These are phyloP conservation scores for Pseudocercospora ulei DNA, from an alignment of 2,329 filamentous ascomycete genomes.

Conservation along the genomic window DNA sequence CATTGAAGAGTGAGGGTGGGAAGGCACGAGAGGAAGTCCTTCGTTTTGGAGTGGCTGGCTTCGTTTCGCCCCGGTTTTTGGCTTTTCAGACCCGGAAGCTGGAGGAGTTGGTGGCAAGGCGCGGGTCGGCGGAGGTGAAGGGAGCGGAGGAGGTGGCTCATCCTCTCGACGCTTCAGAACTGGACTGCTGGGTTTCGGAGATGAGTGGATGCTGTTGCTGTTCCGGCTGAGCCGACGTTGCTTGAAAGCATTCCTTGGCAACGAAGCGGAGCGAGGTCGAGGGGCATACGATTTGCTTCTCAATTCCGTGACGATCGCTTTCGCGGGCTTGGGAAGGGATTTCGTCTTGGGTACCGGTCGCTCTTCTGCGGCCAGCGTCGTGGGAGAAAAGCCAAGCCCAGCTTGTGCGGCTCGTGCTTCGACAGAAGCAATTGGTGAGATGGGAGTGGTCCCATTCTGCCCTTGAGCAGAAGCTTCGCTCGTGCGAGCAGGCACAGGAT, in stretches of 20 bases:
- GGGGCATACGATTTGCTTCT: constrained; percentile 28
- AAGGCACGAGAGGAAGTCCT: constrained; percentile 23
- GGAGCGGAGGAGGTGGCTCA: constrained; percentile 27
- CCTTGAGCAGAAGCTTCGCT: constrained; percentile 20
- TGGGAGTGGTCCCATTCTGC: constrained; percentile 25
- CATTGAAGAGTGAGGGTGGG: constrained; percentile 22
- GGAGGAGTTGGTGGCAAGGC: constrained; percentile 33
- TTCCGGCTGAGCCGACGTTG: constrained; percentile 16
- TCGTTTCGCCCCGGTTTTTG: constrained; percentile 14
- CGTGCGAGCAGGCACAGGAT: constrained; percentile 25
- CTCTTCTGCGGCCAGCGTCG: constrained; percentile 34
- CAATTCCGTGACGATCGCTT: constrained; percentile 27
- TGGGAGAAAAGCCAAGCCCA: constrained; percentile 26
- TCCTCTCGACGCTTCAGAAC: constrained; percentile 16
- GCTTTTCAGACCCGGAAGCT: constrained; percentile 28
- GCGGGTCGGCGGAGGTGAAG: constrained; percentile 31
- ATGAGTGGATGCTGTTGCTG: constrained; percentile 19
- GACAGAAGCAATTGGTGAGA: constrained; percentile 24
- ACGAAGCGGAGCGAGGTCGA: constrained; percentile 30
- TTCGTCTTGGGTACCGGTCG: constrained; percentile 28
- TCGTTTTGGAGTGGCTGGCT: constrained; percentile 18
- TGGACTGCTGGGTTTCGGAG: constrained; percentile 17
- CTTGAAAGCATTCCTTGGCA: constrained; percentile 23
- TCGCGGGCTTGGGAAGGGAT: constrained; percentile 25
- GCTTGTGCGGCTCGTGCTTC: constrained; percentile 14